These are phyloP conservation scores for Athelia psychrophila DNA, from an alignment of 1,284 basidiomycete genomes.

Conservation along the genomic window DNA sequence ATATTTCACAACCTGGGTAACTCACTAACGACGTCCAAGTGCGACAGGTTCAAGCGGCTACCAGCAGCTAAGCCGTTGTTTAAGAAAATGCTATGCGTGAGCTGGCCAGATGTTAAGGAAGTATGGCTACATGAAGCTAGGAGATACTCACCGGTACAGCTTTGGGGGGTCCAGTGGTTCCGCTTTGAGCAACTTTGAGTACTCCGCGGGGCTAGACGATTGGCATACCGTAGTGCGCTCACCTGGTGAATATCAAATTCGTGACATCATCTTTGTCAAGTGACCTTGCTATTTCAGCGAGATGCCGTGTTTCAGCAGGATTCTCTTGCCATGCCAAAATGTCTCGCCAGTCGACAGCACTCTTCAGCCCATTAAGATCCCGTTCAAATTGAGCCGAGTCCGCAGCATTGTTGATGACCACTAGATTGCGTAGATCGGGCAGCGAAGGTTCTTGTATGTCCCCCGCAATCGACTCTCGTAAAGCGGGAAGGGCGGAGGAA, in stretches of 20 bases:
- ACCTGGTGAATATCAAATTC: conserved; percentile 85
- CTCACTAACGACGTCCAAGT: conserved; percentile 66
- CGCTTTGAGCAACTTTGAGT: conserved; percentile 37
- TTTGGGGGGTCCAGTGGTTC: conserved; percentile 77
- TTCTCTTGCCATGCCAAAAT: conserved; percentile 60
- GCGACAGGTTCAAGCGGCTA: conserved; percentile 63
- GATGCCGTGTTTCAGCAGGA: conserved; percentile 34
- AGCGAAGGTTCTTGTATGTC: conserved; percentile 59
- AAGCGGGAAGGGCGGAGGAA: conserved; percentile 53
- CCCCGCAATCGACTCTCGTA: conserved; percentile 49
- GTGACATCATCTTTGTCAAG: conserved; percentile 67
- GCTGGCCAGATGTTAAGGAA: conserved; percentile 29
- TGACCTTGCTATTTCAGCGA: conserved; percentile 37
- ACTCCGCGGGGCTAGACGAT: neutral
- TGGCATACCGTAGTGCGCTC: neutral
- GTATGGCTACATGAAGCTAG: neutral
- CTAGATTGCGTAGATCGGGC: conserved; percentile 60
- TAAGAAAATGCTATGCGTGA: conserved; percentile 77
- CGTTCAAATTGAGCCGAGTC: conserved; percentile 2
- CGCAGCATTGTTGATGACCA: conserved; percentile 64
- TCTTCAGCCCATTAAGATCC: conserved; percentile 39
- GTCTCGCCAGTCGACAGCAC: conserved; percentile 66
- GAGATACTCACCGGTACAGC: conserved; percentile 63
- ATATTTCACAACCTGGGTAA: too few relatives aligned
- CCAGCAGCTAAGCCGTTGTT: conserved; percentile 78